phyloP scores from a whole-genome alignment of 108 stramenopile species.

The Skeletonema menzelii region DNA sequence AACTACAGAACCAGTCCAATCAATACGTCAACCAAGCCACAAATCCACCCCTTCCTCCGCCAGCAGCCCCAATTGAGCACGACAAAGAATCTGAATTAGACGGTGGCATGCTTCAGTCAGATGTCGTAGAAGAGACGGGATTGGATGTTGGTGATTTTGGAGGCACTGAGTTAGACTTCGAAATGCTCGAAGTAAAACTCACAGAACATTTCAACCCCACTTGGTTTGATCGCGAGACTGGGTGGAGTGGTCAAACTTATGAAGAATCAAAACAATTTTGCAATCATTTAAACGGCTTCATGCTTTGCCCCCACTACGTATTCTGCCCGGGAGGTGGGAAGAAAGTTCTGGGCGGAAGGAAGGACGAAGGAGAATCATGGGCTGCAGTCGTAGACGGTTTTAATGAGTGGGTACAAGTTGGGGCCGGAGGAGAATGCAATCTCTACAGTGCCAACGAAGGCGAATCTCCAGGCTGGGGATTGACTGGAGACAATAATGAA shows the following conservation, averaged over 20 bases:
- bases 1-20: background rate
- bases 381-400: conserved; percentile 31
- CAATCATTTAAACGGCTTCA: conserved; percentile 11
- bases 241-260: conserved; percentile 24
- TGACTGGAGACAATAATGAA: conserved; percentile 20
- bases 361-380: conserved; percentile 37
- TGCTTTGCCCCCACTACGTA: conserved; percentile 19
- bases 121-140: background rate
- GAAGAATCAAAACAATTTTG: conserved; percentile 17
- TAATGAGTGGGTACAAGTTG: conserved; percentile 46
- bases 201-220: conserved; percentile 16
- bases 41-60: conserved; percentile 2
- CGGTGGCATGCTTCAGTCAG: background rate
- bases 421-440: conserved; percentile 18
- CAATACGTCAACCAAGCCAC: conserved; percentile 18
- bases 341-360: conserved; percentile 19
- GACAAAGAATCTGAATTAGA: background rate
- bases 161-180: background rate
- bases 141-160: too few relatives aligned
- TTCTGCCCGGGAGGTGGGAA: conserved; percentile 14
- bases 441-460: conserved; percentile 14
- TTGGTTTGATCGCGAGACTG: conserved; percentile 25
- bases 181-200: conserved; percentile 7
- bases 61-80: background rate
- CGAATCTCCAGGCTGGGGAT: conserved; percentile 24